Evolutionary conservation across 2,329 filamentous ascomycete species (phyloP).

Genomic region (Lojkania enalia): DNA sequence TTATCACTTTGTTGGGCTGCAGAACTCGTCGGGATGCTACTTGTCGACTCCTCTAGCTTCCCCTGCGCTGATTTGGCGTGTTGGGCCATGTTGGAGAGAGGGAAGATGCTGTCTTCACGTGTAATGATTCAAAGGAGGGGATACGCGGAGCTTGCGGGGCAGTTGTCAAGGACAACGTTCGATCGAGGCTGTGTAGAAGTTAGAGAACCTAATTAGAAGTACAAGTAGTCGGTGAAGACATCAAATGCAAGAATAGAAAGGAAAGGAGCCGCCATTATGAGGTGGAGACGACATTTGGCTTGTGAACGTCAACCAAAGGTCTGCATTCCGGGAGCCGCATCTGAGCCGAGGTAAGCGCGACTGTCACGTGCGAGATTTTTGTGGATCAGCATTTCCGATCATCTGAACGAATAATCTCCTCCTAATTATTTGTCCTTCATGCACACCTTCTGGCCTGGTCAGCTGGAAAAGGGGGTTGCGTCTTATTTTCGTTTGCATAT

Average conservation of each 20-base stretch:
- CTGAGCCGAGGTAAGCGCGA: slow-evolving; percentile 31
- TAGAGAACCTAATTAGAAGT: not conserved
- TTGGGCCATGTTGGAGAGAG: slow-evolving; percentile 31
- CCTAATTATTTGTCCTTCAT: slow-evolving; percentile 8
- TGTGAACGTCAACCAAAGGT: slow-evolving; percentile 36
- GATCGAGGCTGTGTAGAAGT: slow-evolving; percentile 1
- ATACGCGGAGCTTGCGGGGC: slow-evolving; percentile 9
- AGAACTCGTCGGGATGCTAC: slow-evolving; percentile 56
- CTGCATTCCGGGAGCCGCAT: slow-evolving; percentile 28
- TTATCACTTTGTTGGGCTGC: slow-evolving; percentile 88
- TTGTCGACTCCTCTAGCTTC: slow-evolving; percentile 42
- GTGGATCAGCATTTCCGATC: slow-evolving; percentile 11
- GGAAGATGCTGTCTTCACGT: slow-evolving; percentile 8
- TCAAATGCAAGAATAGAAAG: slow-evolving; percentile 12
- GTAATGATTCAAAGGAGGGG: slow-evolving; percentile 9
- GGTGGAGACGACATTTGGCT: slow-evolving; percentile 28
- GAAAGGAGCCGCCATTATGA: slow-evolving; percentile 29
- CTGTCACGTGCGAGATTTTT: slow-evolving; percentile 21
- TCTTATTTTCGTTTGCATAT: too few species aligned
- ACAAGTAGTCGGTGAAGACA: slow-evolving; percentile 1
- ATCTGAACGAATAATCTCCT: slow-evolving; percentile 7
- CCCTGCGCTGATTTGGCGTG: slow-evolving; percentile 34
- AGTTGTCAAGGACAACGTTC: slow-evolving; percentile 5
- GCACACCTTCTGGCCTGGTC: too few species aligned
- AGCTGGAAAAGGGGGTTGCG: too few species aligned